These are phyloP conservation scores for Collybia nuda DNA, from an alignment of 768 basidiomycete genomes.

Conservation along the genomic window DNA sequence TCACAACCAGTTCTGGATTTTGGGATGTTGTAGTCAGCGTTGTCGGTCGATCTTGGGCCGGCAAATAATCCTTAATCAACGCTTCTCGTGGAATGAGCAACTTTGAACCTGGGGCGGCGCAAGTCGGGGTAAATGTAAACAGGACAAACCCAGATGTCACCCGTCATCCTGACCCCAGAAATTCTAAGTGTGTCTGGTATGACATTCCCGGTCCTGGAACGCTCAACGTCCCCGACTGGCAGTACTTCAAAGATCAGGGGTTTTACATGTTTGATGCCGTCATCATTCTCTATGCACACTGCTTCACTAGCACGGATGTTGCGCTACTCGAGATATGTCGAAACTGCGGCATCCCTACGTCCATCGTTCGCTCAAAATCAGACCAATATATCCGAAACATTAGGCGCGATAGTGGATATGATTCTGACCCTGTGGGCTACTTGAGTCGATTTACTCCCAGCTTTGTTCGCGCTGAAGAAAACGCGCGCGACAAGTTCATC, in stretches of 20 bases:
- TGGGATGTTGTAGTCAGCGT: no score
- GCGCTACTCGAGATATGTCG: conserved; percentile 29
- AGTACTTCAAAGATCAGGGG: conserved; percentile 34
- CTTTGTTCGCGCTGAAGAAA: neutral
- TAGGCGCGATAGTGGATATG: conserved; percentile 31
- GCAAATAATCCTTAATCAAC: conserved; percentile 35
- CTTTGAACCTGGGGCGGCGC: conserved; percentile 18
- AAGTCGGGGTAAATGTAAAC: conserved; percentile 22
- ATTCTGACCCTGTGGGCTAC: conserved; percentile 26
- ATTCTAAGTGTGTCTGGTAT: conserved; percentile 27
- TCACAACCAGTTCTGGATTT: no score
- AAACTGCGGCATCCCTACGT: conserved; percentile 28
- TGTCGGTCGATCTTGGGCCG: conserved; percentile 29
- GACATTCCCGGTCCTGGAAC: conserved; percentile 34
- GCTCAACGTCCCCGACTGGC: conserved; percentile 27
- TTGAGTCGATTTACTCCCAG: neutral
- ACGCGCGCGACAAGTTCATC: conserved; percentile 4
- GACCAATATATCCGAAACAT: conserved; percentile 31
- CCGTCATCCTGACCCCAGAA: conserved; percentile 20
- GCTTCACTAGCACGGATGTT: conserved; percentile 31
- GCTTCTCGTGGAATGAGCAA: conserved; percentile 28
- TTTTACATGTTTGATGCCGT: conserved; percentile 33
- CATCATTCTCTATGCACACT: conserved; percentile 27
- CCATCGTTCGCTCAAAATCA: conserved; percentile 33
- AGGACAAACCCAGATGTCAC: conserved; percentile 24